A percentile compares a stretch with the other conserved stretches of the same genome.
Evolutionary conservation across 345 rosid species (phyloP).

Genomic region (Populus ilicifolia): DNA sequence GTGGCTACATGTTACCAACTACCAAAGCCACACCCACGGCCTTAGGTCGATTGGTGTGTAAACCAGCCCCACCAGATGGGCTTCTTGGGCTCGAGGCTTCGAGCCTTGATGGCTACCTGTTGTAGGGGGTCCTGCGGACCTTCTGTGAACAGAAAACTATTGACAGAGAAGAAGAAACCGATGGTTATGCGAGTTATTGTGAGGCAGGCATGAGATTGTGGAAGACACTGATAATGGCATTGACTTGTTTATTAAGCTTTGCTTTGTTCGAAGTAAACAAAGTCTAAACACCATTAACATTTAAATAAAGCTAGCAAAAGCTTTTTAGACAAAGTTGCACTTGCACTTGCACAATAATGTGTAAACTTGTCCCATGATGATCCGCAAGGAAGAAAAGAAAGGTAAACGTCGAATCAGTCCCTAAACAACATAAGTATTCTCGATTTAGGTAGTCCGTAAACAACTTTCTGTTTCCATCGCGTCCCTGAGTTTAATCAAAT

Average conservation of each 20-base stretch:
- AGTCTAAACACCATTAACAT: background rate
- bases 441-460: background rate
- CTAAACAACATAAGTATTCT: background rate
- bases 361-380: background rate
- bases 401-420: background rate
- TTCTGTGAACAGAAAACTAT: background rate
- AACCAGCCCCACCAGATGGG: background rate
- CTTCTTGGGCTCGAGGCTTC: background rate
- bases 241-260: background rate
- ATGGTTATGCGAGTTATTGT: background rate
- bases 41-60: background rate
- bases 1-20: background rate
- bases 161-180: background rate
- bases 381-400: too few relatives aligned
- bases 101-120: background rate
- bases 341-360: background rate
- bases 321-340: background rate
- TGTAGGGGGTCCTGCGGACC: background rate
- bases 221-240: background rate
- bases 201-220: background rate
- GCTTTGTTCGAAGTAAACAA: background rate
- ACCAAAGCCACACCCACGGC: background rate
- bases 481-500: background rate
- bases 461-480: background rate
- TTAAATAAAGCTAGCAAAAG: background rate